Conservation (phyloP, 805 yeast species). For the Saccharomycopsis vini region DNA sequence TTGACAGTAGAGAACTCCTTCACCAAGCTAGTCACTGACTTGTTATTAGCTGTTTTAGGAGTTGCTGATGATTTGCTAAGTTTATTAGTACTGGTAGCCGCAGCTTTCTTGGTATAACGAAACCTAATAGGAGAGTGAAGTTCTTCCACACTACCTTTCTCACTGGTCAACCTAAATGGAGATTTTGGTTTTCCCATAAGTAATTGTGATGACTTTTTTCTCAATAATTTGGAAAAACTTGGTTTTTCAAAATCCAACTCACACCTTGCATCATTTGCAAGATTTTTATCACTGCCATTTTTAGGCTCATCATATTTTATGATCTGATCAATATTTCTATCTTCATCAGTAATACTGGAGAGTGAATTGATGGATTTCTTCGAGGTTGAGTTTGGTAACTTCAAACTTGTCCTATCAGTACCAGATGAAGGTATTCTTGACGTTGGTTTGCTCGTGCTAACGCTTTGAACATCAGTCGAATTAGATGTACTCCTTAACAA, state of each 20-base stretch:
- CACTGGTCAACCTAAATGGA: slow-evolving; percentile 9
- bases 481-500: slow-evolving; percentile 13
- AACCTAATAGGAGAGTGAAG: slow-evolving; percentile 14
- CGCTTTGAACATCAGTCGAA: slow-evolving; percentile 4
- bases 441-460: slow-evolving; percentile 1
- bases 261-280: not conserved
- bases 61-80: not conserved
- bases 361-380: slow-evolving; percentile 12
- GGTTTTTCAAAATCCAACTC: slow-evolving; percentile 13
- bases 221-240: slow-evolving; percentile 16
- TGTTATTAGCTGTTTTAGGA: not conserved
- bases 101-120: slow-evolving; percentile 7
- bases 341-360: slow-evolving; percentile 8
- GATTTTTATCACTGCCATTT: not conserved
- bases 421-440: slow-evolving; percentile 5
- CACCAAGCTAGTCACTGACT: not conserved
- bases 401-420: slow-evolving; percentile 3
- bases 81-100: not conserved
- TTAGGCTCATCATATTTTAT: not conserved
- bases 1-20: slow-evolving; percentile 13
- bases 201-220: slow-evolving; percentile 19
- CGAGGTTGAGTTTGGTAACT: slow-evolving; percentile 6
- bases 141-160: slow-evolving; percentile 15
- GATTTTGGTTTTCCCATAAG: slow-evolving; percentile 10
- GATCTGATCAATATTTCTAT: not conserved